Evolutionary conservation across 805 yeast species (phyloP).

Genomic region (Candida parachauliodes): DNA sequence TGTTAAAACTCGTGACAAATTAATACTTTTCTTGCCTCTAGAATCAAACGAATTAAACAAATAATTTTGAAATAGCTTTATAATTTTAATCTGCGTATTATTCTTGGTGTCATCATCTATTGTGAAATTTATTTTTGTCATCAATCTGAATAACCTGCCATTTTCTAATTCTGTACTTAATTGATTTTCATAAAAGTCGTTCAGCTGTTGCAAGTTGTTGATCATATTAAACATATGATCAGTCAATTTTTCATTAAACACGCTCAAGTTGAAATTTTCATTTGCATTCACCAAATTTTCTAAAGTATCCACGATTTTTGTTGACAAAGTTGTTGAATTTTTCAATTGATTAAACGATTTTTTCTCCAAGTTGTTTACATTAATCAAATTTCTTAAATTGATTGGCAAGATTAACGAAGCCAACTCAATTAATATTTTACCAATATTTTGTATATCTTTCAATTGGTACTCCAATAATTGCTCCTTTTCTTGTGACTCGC

Average conservation of each 20-base stretch:
- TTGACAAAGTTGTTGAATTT: constrained; percentile 27
- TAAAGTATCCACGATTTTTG: constrained; percentile 43
- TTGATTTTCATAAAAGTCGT: constrained; percentile 59
- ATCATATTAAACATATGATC: constrained; percentile 41
- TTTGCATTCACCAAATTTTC: constrained; percentile 21
- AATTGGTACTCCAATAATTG: constrained; percentile 30
- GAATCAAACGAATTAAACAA: constrained; percentile 77
- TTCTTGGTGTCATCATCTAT: constrained; percentile 55
- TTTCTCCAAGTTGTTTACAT: constrained; percentile 6
- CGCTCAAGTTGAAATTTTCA: constrained; percentile 21
- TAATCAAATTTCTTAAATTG: constrained; percentile 15
- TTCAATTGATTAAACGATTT: constrained; percentile 12
- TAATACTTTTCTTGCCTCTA: constrained; percentile 70
- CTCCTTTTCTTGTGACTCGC: too few relatives aligned
- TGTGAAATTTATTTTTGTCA: constrained; percentile 77
- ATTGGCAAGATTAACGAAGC: constrained; percentile 38
- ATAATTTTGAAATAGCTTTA: constrained; percentile 72
- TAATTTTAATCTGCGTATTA: constrained; percentile 40
- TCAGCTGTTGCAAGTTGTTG: constrained; percentile 47
- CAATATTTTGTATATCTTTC: constrained; percentile 58
- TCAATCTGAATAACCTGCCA: constrained; percentile 76
- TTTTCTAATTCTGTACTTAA: constrained; percentile 79
- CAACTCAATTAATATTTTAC: constrained; percentile 55
- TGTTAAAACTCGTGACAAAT: constrained; percentile 74
- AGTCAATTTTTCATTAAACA: constrained; percentile 24